These are phyloP conservation scores for Evernia prunastri DNA, from an alignment of 495 filamentous ascomycete genomes.

Conservation along the genomic window DNA sequence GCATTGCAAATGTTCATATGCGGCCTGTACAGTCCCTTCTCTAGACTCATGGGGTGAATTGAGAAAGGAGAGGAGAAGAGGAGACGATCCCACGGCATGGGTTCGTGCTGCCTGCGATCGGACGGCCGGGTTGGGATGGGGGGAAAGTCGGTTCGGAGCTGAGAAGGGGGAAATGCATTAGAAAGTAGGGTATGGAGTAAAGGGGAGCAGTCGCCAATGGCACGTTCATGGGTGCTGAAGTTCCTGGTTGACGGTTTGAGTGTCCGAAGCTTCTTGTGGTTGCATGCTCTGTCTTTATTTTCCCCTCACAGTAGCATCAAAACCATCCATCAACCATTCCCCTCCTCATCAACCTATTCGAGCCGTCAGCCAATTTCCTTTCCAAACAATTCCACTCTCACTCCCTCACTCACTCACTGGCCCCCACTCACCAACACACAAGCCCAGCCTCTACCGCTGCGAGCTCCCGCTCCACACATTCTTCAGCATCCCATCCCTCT, in stretches of 20 bases:
- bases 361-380: neutral
- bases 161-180: neutral
- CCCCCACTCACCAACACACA: neutral
- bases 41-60: constrained; percentile 19
- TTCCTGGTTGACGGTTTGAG: neutral
- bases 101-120: constrained; percentile 8
- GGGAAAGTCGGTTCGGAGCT: neutral
- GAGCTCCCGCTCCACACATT: constrained; percentile 77
- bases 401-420: neutral
- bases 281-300: neutral
- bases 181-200: neutral
- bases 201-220: neutral
- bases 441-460: constrained; percentile 58
- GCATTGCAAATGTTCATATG: constrained; percentile 24
- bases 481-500: constrained; percentile 94
- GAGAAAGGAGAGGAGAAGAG: constrained; percentile 21
- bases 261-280: neutral
- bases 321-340: neutral
- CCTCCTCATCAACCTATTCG: neutral
- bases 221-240: neutral
- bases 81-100: constrained; percentile 4
- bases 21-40: constrained; percentile 13
- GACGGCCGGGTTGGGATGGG: neutral
- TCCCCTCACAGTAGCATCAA: neutral
- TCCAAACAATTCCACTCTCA: too few species aligned